phyloP scores from a whole-genome alignment of 1,284 basidiomycete species.

The Veloboletus limbatus region DNA sequence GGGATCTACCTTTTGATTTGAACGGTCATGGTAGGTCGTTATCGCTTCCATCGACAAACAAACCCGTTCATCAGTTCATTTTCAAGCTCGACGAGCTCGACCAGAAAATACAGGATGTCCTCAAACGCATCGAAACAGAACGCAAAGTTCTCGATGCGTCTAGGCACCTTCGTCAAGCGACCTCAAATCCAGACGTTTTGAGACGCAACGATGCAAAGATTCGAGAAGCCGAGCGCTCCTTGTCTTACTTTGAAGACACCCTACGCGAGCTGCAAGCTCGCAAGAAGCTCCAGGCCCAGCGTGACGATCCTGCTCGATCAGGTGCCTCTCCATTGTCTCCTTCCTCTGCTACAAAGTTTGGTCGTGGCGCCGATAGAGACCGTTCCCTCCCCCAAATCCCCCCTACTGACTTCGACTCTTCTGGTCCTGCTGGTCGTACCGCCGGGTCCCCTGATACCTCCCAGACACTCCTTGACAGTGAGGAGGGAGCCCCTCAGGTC shows the following conservation, averaged over 20 bases:
- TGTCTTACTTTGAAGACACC: slow-evolving; percentile 87
- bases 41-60: slow-evolving; percentile 11
- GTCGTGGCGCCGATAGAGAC: slow-evolving; percentile 33
- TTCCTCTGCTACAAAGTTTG: slow-evolving; percentile 25
- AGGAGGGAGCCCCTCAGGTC: slow-evolving; percentile 46
- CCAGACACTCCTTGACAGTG: slow-evolving; percentile 31
- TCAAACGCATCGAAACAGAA: slow-evolving; percentile 88
- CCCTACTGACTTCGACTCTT: slow-evolving; percentile 46
- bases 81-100: slow-evolving; percentile 55
- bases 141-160: slow-evolving; percentile 90
- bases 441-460: slow-evolving; percentile 31
- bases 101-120: slow-evolving; percentile 90
- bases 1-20: slow-evolving; percentile 12
- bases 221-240: slow-evolving; percentile 81
- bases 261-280: slow-evolving; percentile 79
- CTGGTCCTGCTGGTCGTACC: slow-evolving; percentile 33
- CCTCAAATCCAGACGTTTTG: slow-evolving; percentile 84
- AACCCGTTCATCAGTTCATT: slow-evolving; percentile 6
- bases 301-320: slow-evolving; percentile 54
- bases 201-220: slow-evolving; percentile 83
- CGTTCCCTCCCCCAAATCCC: slow-evolving; percentile 43
- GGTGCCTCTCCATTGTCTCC: slow-evolving; percentile 33
- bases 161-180: slow-evolving; percentile 77
- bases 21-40: slow-evolving; percentile 33
- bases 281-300: slow-evolving; percentile 61